Evolutionary conservation across 1,284 basidiomycete genomes (phyloP).

Genomic region (Ganoderma resinaceum): DNA sequence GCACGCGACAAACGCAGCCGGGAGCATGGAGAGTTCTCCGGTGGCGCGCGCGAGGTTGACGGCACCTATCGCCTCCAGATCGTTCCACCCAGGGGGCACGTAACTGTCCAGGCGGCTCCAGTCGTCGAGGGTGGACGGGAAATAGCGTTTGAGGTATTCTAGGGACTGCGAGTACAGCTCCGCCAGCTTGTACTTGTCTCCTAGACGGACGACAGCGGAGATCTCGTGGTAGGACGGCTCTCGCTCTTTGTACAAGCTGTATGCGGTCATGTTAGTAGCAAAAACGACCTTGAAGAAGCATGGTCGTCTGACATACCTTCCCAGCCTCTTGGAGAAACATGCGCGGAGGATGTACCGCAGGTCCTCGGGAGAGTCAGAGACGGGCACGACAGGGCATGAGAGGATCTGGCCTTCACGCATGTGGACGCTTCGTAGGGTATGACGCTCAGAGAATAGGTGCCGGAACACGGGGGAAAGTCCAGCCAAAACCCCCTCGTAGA

Average conservation of each 20-base stretch:
- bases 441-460: constrained; percentile 9
- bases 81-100: neutral
- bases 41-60: neutral
- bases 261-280: neutral
- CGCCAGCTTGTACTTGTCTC: constrained; percentile 14
- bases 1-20: neutral
- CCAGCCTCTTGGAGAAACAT: neutral
- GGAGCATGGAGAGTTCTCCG: neutral
- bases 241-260: neutral
- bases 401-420: neutral
- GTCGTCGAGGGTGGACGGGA: constrained; percentile 4
- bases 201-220: constrained; percentile 11
- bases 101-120: neutral
- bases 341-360: constrained; percentile 12
- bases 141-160: constrained; percentile 1
- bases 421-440: neutral
- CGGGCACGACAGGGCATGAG: neutral
- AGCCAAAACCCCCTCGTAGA: constrained; percentile 14
- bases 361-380: constrained; percentile 10
- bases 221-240: constrained; percentile 1
- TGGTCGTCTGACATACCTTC: neutral
- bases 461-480: constrained; percentile 16
- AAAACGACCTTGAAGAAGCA: too few species aligned
- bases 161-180: neutral
- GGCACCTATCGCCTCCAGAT: neutral